Evolutionary conservation across 139 green algal species (phyloP).

Genomic region (Chlamydomonas schloesseri): DNA sequence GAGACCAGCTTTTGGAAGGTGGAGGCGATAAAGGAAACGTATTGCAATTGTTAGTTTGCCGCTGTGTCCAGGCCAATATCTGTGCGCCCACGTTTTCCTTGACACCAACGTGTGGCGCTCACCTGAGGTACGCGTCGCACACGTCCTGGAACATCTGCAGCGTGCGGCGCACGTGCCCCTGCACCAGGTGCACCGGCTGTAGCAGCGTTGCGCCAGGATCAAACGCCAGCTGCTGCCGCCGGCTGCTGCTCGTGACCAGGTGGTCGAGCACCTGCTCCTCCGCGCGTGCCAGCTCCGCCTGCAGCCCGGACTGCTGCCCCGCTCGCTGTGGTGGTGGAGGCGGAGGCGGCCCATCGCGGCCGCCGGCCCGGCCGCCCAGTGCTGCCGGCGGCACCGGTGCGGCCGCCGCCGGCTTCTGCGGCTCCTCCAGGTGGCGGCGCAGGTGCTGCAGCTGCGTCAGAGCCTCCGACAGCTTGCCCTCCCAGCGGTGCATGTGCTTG

Average conservation of each 20-base stretch:
- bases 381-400: too few relatives aligned
- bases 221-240: background rate
- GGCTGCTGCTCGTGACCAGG: background rate
- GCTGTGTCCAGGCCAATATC: too few relatives aligned
- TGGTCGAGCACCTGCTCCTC: too few relatives aligned
- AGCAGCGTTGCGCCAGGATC: background rate
- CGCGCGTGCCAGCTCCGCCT: too few relatives aligned
- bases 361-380: too few relatives aligned
- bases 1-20: too few relatives aligned
- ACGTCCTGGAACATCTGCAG: background rate
- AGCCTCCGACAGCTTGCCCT: background rate
- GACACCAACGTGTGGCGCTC: too few relatives aligned
- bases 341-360: background rate
- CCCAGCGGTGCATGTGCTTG: constrained; percentile 32
- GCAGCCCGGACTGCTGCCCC: too few relatives aligned
- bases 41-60: too few relatives aligned
- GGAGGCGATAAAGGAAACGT: too few relatives aligned
- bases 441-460: background rate
- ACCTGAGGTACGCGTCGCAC: constrained; percentile 4
- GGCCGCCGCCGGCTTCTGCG: background rate
- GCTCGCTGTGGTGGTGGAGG: background rate
- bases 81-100: too few relatives aligned
- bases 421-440: background rate
- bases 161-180: background rate
- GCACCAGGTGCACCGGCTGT: background rate